Conservation (phyloP, 257 asterid genomes). For the Solanum corneliomulleri region DNA sequence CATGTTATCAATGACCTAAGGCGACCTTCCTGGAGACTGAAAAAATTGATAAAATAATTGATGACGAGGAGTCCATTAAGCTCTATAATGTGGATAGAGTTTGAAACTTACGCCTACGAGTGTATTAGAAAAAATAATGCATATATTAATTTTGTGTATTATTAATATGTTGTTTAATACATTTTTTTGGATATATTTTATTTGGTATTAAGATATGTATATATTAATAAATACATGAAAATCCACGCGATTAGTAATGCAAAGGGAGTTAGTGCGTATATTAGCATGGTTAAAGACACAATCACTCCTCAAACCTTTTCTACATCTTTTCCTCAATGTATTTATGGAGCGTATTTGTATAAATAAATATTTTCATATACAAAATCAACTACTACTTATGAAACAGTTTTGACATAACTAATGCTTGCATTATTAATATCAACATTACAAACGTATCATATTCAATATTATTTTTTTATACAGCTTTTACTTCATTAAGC, state of each 20-base stretch:
- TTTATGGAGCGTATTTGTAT: too few species aligned
- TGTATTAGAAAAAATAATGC: neutral
- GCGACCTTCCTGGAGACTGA: conserved; percentile 7
- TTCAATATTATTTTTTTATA: too few species aligned
- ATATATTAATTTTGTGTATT: too few species aligned
- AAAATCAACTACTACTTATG: neutral
- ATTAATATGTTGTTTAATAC: too few species aligned
- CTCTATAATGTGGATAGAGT: conserved; percentile 35
- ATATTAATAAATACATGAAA: neutral
- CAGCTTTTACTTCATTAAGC: neutral
- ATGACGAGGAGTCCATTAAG: conserved; percentile 6
- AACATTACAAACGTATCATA: neutral
- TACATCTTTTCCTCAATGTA: neutral
- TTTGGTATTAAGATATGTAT: neutral
- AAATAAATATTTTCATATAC: too few species aligned
- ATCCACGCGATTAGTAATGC: too few species aligned
- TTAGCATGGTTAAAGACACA: neutral
- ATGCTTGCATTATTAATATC: neutral
- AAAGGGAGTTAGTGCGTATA: neutral
- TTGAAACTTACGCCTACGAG: neutral
- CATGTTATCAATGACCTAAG: neutral
- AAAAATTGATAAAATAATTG: neutral
- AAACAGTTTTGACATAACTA: too few species aligned
- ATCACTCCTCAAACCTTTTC: too few species aligned
- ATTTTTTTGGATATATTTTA: too few species aligned